These are phyloP conservation scores for Metschnikowia matae DNA, from an alignment of 805 yeast genomes.

Conservation along the genomic window DNA sequence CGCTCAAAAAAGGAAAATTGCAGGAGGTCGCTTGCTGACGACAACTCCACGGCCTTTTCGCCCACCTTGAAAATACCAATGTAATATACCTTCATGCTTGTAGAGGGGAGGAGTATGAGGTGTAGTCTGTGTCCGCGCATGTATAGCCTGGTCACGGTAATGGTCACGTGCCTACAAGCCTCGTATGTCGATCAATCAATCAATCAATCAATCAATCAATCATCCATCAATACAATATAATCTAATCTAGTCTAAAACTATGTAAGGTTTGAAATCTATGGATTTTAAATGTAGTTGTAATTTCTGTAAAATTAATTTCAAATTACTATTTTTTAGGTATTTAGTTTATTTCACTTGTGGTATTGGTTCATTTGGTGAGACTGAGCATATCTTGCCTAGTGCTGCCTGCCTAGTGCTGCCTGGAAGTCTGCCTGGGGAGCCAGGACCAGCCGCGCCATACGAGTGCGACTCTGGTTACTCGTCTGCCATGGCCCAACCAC, in stretches of 20 bases:
- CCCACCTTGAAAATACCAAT: conserved; percentile 77
- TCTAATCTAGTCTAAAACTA: no score
- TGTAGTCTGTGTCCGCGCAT: background rate
- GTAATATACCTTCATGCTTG: conserved; percentile 79
- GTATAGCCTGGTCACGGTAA: background rate
- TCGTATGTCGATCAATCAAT: no score
- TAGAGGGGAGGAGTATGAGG: background rate
- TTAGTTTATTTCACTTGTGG: no score
- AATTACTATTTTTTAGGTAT: no score
- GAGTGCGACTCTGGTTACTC: background rate
- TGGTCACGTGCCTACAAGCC: background rate
- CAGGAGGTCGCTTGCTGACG: conserved; percentile 76
- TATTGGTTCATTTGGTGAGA: no score
- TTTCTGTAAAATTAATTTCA: no score
- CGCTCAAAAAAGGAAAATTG: conserved; percentile 89
- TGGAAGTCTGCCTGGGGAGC: no score
- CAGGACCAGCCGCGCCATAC: background rate
- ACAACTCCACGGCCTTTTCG: conserved; percentile 67
- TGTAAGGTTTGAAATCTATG: background rate
- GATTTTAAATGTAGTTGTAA: no score
- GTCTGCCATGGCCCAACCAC: conserved; percentile 1
- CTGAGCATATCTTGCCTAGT: no score
- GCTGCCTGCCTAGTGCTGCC: no score
- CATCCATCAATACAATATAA: no score
- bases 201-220: no score